Conservation (phyloP, 495 filamentous ascomycete genomes). For the Poronia punctata region DNA sequence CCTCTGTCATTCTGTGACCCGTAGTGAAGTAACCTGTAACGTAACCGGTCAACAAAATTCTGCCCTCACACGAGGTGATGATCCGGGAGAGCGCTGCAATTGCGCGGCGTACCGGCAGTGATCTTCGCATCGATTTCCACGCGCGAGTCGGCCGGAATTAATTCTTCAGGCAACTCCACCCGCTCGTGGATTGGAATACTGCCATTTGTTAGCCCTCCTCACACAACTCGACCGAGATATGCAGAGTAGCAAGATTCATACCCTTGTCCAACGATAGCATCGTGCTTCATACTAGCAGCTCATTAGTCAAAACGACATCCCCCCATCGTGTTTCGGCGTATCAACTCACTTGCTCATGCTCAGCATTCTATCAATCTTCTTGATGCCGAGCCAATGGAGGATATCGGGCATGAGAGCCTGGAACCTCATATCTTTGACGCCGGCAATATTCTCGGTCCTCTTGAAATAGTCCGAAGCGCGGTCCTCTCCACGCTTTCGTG, state of each 20-base stretch:
- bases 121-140: slow-evolving; percentile 99
- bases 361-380: slow-evolving; percentile 97
- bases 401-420: slow-evolving; percentile 99
- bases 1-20: slow-evolving; percentile 79
- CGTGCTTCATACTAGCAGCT: slow-evolving; percentile 81
- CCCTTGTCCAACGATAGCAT: slow-evolving; percentile 94
- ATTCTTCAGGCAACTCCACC: slow-evolving; percentile 85
- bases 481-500: slow-evolving; percentile 76
- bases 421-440: slow-evolving; percentile 97
- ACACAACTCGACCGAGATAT: slow-evolving; percentile 3
- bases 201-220: slow-evolving; percentile 17
- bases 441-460: slow-evolving; percentile 93
- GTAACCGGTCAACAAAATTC: slow-evolving; percentile 17
- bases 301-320: slow-evolving; percentile 14
- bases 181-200: slow-evolving; percentile 87
- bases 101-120: slow-evolving; percentile 67
- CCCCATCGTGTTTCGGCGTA: background rate
- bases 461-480: slow-evolving; percentile 96
- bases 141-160: slow-evolving; percentile 90
- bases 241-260: slow-evolving; percentile 28
- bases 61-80: slow-evolving; percentile 2
- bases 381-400: slow-evolving; percentile 96
- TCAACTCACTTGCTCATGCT: slow-evolving; percentile 87
- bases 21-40: slow-evolving; percentile 68
- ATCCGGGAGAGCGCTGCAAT: slow-evolving; percentile 42